Base-by-base conservation (phyloP, 2,329 filamentous ascomycete species). In the Neopestalotiopsis sp. region DNA sequence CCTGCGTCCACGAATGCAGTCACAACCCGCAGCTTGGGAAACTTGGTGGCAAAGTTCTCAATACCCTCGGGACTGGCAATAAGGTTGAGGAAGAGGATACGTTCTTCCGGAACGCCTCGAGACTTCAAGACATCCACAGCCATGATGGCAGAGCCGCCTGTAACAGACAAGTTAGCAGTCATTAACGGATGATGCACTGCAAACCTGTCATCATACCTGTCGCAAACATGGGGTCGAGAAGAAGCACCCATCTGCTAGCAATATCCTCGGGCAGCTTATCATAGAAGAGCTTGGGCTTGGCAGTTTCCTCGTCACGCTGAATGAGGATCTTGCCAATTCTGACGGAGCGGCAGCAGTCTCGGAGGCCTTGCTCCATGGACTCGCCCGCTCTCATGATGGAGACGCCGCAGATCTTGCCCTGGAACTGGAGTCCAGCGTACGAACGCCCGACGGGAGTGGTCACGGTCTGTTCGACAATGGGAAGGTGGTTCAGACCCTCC, bases 201-300 rank as follows among this genome's bases (percentile, higher is more conserved):
- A 30, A 14, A 70, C 12, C 68, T 71, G 73, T 64, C 56, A 40
- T 62, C 86, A 76, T 82, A 95, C 94, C 95, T 74, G 96, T 99
- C 69, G 96, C 96, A 82, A 99, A 95, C 96, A 99, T 99, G n/a
- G 96, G 96, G 79, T 99, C 96, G 61, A 99, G 84, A 59, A 99
- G 85, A 70, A 99, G 84, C 45, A 98, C 95, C 95, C 96, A 99
- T 80, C 96, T 87, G 67, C 95, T 89, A 30, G 92, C 89, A 80
- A 99, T 98, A 79, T 99, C 96, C 78, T 94, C 92, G 6, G 96
- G 96, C 49, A 99, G 88, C 84, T 99, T 99, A 77, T 98, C 95
- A 82, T 98, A 99, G 82, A 98, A 99, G 12, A 99, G 87, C 80
- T 94, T 96, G 13, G 96, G 96, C 84, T 92, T 89, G 67, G 92